A percentile compares a stretch with the other conserved stretches of the same genome.
These are phyloP conservation scores for Saccharomycopsis hybrid DNA, from an alignment of 1,139 yeast genomes.

Conservation along the genomic window DNA sequence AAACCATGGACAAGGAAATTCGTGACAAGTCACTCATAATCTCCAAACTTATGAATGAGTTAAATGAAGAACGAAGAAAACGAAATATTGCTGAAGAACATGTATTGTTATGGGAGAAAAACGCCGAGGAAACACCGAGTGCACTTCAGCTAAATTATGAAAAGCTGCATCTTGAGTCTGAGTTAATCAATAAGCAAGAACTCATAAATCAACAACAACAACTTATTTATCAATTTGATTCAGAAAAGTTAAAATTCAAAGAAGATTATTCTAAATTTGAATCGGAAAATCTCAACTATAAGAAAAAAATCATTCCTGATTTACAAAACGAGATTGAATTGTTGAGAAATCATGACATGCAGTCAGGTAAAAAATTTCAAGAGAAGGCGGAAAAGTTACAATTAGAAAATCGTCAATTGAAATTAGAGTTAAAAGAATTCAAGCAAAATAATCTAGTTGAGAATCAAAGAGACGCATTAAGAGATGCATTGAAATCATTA, in stretches of 20 bases:
- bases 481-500: constrained; percentile 41
- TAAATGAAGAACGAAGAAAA: constrained; percentile 58
- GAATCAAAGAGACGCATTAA: constrained; percentile 50
- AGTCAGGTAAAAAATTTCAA: constrained; percentile 21
- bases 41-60: constrained; percentile 46
- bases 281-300: constrained; percentile 40
- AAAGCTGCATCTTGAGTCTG: constrained; percentile 45
- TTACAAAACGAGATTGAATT: constrained; percentile 34
- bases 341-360: constrained; percentile 24
- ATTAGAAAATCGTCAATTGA: constrained; percentile 27
- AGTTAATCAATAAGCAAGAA: constrained; percentile 43
- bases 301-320: constrained; percentile 37
- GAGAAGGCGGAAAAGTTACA: constrained; percentile 27
- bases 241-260: constrained; percentile 29
- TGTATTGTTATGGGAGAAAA: constrained; percentile 45
- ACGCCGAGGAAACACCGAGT: constrained; percentile 45
- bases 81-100: constrained; percentile 69
- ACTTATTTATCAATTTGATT: constrained; percentile 26
- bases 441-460: constrained; percentile 30
- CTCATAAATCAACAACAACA: constrained; percentile 32
- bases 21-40: constrained; percentile 42
- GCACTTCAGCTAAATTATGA: constrained; percentile 51
- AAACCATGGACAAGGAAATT: constrained; percentile 31
- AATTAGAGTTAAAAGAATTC: constrained; percentile 19
- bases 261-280: constrained; percentile 37